Conservation (phyloP, 371 early-diverging fungal species). For the Saksenaea vasiformis region DNA sequence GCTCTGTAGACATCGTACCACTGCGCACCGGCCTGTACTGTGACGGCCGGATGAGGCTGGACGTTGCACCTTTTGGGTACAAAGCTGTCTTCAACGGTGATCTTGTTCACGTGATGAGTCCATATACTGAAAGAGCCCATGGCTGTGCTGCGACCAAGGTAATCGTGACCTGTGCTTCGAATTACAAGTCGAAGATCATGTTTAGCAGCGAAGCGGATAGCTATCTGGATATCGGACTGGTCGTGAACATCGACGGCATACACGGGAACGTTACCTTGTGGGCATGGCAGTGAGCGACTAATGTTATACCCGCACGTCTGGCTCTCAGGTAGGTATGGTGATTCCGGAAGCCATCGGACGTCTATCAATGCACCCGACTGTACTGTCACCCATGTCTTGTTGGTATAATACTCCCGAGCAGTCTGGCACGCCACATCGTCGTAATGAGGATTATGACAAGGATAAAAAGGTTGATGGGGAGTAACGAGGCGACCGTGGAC, state of each 20-base stretch:
- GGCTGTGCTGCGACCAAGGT: slow-evolving; percentile 38
- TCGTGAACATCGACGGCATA: background rate
- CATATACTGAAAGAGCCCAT: slow-evolving; percentile 43
- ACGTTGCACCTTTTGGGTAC: slow-evolving; percentile 10
- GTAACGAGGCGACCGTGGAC: no score
- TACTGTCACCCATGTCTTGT: no score
- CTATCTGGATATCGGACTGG: slow-evolving; percentile 22
- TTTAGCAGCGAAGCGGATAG: slow-evolving; percentile 39
- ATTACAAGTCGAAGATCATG: slow-evolving; percentile 44
- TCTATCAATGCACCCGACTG: no score
- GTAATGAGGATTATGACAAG: no score
- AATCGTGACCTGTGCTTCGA: slow-evolving; percentile 55
- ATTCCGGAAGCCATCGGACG: no score
- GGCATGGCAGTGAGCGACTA: no score
- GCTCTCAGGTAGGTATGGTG: no score
- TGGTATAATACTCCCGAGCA: no score
- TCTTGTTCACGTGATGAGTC: slow-evolving; percentile 36
- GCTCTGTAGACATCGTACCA: background rate
- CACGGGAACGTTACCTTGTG: background rate
- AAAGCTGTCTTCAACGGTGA: slow-evolving; percentile 24
- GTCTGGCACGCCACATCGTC: no score
- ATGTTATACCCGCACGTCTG: no score
- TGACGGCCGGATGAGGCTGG: background rate
- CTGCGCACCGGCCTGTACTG: background rate
- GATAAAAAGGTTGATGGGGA: no score